These are phyloP conservation scores for Hypoxylon perforatum DNA, from an alignment of 495 filamentous ascomycete genomes.

Conservation along the genomic window DNA sequence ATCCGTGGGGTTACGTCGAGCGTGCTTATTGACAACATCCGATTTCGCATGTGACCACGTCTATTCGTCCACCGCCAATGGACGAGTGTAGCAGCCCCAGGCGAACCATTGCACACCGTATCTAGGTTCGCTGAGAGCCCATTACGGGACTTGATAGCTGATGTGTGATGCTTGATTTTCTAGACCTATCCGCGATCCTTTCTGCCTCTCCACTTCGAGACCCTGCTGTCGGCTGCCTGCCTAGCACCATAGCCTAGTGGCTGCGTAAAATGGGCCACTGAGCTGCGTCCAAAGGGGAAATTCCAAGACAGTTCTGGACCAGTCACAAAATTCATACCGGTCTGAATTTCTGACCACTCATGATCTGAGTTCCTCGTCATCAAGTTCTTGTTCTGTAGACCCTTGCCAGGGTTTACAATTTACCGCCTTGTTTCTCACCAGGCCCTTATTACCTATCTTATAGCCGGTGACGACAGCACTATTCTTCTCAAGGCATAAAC, in stretches of 20 bases:
- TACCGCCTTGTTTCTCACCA: slow-evolving; percentile 27
- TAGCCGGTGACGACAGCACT: slow-evolving; percentile 31
- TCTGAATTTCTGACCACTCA: slow-evolving; percentile 40
- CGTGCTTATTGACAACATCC: slow-evolving; percentile 10
- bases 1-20: slow-evolving; percentile 29
- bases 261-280: slow-evolving; percentile 35
- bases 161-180: slow-evolving; percentile 15
- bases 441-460: slow-evolving; percentile 31
- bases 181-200: background rate
- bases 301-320: slow-evolving; percentile 36
- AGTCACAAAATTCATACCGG: slow-evolving; percentile 42
- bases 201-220: slow-evolving; percentile 24
- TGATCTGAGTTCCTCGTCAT: slow-evolving; percentile 11
- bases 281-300: slow-evolving; percentile 25
- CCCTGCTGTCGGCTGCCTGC: background rate
- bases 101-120: slow-evolving; percentile 19
- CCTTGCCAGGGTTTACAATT: slow-evolving; percentile 21
- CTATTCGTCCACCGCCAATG: slow-evolving; percentile 17
- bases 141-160: slow-evolving; percentile 29
- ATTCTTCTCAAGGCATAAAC: slow-evolving; percentile 1
- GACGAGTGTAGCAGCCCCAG: slow-evolving; percentile 12
- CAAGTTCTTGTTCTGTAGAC: slow-evolving; percentile 9
- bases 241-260: slow-evolving; percentile 1
- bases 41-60: slow-evolving; percentile 34
- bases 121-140: slow-evolving; percentile 26